Evolutionary conservation across 352 stramenopile genomes (phyloP).

Genomic region (Pythium diclinum): DNA sequence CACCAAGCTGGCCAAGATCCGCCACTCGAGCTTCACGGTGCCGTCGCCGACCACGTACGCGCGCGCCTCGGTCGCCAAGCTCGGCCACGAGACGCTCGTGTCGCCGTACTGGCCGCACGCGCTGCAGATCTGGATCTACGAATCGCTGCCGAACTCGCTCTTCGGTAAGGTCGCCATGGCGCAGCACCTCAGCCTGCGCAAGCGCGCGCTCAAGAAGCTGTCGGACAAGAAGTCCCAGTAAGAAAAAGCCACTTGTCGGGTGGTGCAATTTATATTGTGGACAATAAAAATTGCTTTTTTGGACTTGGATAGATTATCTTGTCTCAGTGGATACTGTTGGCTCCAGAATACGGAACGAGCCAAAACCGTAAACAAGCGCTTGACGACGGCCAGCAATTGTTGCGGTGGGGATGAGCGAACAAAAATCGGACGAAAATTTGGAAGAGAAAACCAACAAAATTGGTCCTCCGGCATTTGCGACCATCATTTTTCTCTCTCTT

Average conservation of each 20-base stretch:
- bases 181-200: constrained; percentile 77
- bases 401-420: neutral
- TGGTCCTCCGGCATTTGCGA: neutral
- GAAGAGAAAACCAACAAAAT: neutral
- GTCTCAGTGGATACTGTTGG: neutral
- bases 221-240: constrained; percentile 84
- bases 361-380: neutral
- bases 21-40: constrained; percentile 92
- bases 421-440: constrained; percentile 5
- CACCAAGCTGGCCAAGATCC: constrained; percentile 99
- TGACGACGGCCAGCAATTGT: neutral
- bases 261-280: neutral
- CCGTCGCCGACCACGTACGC: constrained; percentile 91
- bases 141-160: constrained; percentile 83
- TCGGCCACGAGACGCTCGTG: constrained; percentile 91
- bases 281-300: neutral
- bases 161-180: constrained; percentile 79
- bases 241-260: neutral
- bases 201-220: constrained; percentile 85
- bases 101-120: constrained; percentile 96
- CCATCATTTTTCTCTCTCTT: neutral
- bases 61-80: constrained; percentile 86
- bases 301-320: neutral
- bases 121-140: constrained; percentile 94
- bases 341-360: neutral